Evolutionary conservation across 2,329 filamentous ascomycete genomes (phyloP), one percentile per base, ranked within the genome.

Genomic region (Basipetospora sp.): DNA sequence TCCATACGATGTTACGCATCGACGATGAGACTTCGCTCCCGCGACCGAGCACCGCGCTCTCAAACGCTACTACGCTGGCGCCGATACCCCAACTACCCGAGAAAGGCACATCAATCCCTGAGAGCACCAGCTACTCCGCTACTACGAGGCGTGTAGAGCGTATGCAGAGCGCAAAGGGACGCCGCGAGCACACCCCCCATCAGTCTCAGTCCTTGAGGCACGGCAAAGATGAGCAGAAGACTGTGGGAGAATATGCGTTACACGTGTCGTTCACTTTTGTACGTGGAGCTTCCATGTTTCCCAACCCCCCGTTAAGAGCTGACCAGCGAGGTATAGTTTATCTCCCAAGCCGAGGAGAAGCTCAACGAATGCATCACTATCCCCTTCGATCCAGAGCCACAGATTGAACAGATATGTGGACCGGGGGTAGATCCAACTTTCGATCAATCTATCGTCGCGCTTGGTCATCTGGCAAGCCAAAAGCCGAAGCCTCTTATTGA

Each of bases 401-500:
- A 80, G 33, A 80, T 98, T 34, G 90, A 98, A 54, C 68, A 76
- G 36, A 81, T 96, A 45, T 98, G 90, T 58, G 92, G 90, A 1
- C 80, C 81, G 29, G 86, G 87, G 13, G 81, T 82, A 29, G 90
- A 98, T 54, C 71, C 79, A 2, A 76, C 74, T 9, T 98, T 98
- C 53, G 90, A 98, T 56, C 88, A 96, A 59, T 74, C 94, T 49
- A 92, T 98, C 45, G 77, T 79, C 19, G 90, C 92, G 13, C 68
- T 98, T 28, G 90, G 90, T 3, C 88, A 96, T 54, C 94, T 98
- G 51, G 85, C 88, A 38, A 82, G 85, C 42, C 81, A 87, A 47
- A 93, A 92, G 53, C 92, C 92, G 4, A 96, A 93, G 54, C 83
- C 86, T 4, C 62, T 98, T 36, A 94, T 98, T 50, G 90, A 98